Conservation (phyloP, 2,329 filamentous ascomycete species). For the Fusarium sarcochroum region DNA sequence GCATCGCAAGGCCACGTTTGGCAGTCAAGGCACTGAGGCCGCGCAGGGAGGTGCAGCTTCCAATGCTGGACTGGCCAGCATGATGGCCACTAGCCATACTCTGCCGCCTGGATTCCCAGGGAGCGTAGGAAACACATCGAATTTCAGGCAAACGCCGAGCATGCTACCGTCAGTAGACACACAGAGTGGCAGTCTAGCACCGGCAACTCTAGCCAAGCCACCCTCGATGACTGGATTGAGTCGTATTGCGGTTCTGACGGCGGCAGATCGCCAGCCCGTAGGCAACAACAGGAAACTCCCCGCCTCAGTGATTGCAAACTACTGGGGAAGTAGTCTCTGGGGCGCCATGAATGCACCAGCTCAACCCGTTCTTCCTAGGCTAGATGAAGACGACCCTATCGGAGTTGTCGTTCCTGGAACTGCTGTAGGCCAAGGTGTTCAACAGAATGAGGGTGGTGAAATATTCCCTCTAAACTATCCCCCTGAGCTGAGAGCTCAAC, state of each 20-base stretch:
- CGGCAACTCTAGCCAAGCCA: slow-evolving; percentile 84
- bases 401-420: slow-evolving; percentile 57
- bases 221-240: slow-evolving; percentile 89
- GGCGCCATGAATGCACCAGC: slow-evolving; percentile 49
- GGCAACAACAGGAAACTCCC: slow-evolving; percentile 81
- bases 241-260: slow-evolving; percentile 85
- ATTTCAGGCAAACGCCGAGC: slow-evolving; percentile 49
- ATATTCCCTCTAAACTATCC: slow-evolving; percentile 84
- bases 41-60: slow-evolving; percentile 57
- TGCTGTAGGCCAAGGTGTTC: slow-evolving; percentile 49
- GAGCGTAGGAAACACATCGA: slow-evolving; percentile 49
- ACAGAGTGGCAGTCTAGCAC: slow-evolving; percentile 77
- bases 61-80: slow-evolving; percentile 81
- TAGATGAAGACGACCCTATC: slow-evolving; percentile 58
- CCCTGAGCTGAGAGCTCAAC: slow-evolving; percentile 83
- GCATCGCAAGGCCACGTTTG: slow-evolving; percentile 81
- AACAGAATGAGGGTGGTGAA: slow-evolving; percentile 59
- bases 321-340: slow-evolving; percentile 94
- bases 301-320: slow-evolving; percentile 89
- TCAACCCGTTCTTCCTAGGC: slow-evolving; percentile 52
- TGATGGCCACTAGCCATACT: slow-evolving; percentile 88
- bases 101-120: slow-evolving; percentile 74
- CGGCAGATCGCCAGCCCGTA: slow-evolving; percentile 79
- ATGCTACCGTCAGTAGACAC: slow-evolving; percentile 60
- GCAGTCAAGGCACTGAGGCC: slow-evolving; percentile 56